Base-by-base conservation (phyloP, 2,329 filamentous ascomycete genomes). In the Lasiodiplodia citricola region DNA sequence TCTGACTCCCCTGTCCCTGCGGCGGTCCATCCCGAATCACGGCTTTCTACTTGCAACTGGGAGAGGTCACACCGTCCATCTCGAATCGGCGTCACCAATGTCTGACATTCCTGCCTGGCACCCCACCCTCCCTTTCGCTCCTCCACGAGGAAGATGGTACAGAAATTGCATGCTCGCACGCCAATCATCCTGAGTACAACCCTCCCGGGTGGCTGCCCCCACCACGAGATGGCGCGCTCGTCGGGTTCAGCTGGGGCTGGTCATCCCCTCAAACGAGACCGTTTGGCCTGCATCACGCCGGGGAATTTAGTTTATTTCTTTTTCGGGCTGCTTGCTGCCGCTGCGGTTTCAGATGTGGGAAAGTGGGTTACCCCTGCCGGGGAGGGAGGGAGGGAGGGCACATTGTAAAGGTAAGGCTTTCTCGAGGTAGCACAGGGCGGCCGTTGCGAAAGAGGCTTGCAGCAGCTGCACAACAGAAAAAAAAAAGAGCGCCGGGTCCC, bases 1-100 rank as follows among this genome's bases (percentile, higher is more conserved):
- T 63, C 60, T 35, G 18, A n/a, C 44, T 52, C 28, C 60, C 60
- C 47, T 64, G 60, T 64, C 60, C 60, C 60, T 64, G 47, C 60
- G 51, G 60, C 60, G 60, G 60, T 64, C 60, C 60, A 64, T 64
- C 60, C 60, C 47, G 60, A 64, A 52, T 64, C 35, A 64, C 44
- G 47, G 28, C 37, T 64, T 37, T 64, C 25, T 23, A 3, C n/a
- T 64, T 50, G 44, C 47, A 52, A 51, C 25, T 21, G 2, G n/a
- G 47, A 25, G 60, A 52, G 28, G 13, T 25, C 41, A 28, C 44
- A 10, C 47, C 47, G 31, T n/a, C 16, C 28, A 25, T 25, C 23
- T 50, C 18, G 23, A 50, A 21, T 44, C 31, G 11, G n/a, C 31
- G 8, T 64, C 60, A 64, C 50, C n/a, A 51, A 41, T 31, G 21